phyloP scores from a whole-genome alignment of 352 stramenopile genomes.

The Phytophthora sp. region DNA sequence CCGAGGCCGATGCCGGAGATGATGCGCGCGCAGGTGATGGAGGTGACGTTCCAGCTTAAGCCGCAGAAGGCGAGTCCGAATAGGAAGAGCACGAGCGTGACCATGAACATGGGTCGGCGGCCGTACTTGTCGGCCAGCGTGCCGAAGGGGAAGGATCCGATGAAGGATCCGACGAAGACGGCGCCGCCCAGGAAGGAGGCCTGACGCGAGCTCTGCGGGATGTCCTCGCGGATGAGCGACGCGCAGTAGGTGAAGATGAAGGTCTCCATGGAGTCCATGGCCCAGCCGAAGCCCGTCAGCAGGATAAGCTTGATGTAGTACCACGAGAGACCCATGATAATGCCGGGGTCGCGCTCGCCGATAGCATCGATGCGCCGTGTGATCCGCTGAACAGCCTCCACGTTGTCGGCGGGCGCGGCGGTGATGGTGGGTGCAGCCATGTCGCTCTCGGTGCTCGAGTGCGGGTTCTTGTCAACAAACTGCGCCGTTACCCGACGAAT shows the following conservation, averaged over 20 bases:
- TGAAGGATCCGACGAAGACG: slow-evolving; percentile 69
- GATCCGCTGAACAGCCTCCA: slow-evolving; percentile 67
- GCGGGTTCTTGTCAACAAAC: too few species aligned
- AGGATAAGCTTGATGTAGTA: slow-evolving; percentile 76
- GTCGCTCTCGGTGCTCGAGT: too few species aligned
- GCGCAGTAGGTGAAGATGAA: slow-evolving; percentile 72
- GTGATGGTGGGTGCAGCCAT: slow-evolving; percentile 5
- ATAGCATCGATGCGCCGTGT: slow-evolving; percentile 72
- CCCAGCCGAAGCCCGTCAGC: slow-evolving; percentile 71
- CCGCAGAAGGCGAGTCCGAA: slow-evolving; percentile 53
- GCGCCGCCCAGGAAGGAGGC: slow-evolving; percentile 52
- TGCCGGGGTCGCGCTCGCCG: slow-evolving; percentile 49
- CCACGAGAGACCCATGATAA: slow-evolving; percentile 66
- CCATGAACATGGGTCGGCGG: slow-evolving; percentile 69
- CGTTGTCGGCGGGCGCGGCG: slow-evolving; percentile 29
- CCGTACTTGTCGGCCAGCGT: slow-evolving; percentile 69
- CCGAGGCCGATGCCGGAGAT: slow-evolving; percentile 69
- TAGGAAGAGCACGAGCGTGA: slow-evolving; percentile 71
- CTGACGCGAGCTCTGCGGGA: slow-evolving; percentile 41
- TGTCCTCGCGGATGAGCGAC: slow-evolving; percentile 49
- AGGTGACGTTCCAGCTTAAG: slow-evolving; percentile 57
- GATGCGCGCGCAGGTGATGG: slow-evolving; percentile 60
- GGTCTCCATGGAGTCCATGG: slow-evolving; percentile 80
- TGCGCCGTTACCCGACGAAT: too few species aligned
- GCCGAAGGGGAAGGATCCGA: slow-evolving; percentile 67